Base-by-base conservation (phyloP, 306 rosid genomes). In the Prunus kanzakura region DNA sequence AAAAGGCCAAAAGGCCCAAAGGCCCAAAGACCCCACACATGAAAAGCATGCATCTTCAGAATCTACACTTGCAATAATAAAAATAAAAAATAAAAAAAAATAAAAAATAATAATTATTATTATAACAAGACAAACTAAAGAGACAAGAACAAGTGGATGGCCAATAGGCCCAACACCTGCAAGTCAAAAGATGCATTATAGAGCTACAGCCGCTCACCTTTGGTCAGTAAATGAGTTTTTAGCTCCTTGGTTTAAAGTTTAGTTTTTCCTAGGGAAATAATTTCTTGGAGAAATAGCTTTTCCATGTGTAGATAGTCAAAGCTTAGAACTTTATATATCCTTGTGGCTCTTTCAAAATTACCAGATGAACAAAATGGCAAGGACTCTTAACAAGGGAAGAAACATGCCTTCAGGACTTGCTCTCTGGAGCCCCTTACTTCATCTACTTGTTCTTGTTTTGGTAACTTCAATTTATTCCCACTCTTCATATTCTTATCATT, bases 381-480 rank as follows among this genome's bases (percentile, higher is more conserved):
- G 3, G 20, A 51, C 19, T 64, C 60, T 41, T 27, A 58, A 12
- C 22, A 61, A 50, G 32, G 32, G 61, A 78, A 72, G 75, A 69
- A 84, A 47, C 25, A 84, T 88, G 90, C 79, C 78, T 63, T 50
- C 55, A n/a, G 74, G 46, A 4, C 52, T 73, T 50, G 71, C 54
- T 47, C 64, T 58, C 16, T 73, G 78, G 81, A 51, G 64, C 67
- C 73, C 85, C 84, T 64, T 84, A 14, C 81, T 86, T 32, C 77
- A 66, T 78, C 77, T 84, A 20, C 79, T 78, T 3, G 73, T 76
- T 14, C 46, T 87, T 54, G 57, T 70, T 66, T 25, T 30, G 82
- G 91, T 84, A 82, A 73, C 11, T 66, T 8, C 1, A 23, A 23
- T 61, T 27, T 38, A 27, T n/a, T 8, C 12, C 23, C 60, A 7